Evolutionary conservation across 179 eudicot genomes (phyloP), one percentile per base, ranked within the genome.

Genomic region (Spergularia azorica): DNA sequence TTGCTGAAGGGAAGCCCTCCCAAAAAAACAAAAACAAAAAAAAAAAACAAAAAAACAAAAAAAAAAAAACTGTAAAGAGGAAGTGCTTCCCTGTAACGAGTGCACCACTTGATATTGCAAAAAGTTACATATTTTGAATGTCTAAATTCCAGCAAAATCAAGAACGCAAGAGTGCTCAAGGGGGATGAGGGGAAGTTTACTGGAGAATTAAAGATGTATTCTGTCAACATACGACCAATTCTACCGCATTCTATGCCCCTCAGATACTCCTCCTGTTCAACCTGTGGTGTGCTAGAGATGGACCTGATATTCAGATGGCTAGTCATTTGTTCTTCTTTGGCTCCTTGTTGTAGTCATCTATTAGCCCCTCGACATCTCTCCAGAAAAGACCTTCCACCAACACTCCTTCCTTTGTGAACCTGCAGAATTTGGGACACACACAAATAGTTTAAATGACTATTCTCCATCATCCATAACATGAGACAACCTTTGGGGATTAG

Each of bases 341-440:
- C 82, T 95, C 97, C 62, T 84, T 91, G 67, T 86, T 83, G 70
- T 95, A 95, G n/a, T 89, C 84, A 43, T 85, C 86, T 63, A 95
- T 74, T 59, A 95, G 88, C 14, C 84, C 88, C 36, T 84, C 91
- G 0, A 93, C 94, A 63, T 95, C 97, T 83, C 91, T 95, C 97
- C 99, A 93, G 84, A 93, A 91, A 59, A 95, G 89, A 65, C 99
- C 99, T 79, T 95, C 99, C 77, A 90, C 97, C 84, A 95, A 77
- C 76, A 89, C 89, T 79, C 99, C 99, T 58, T 95, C 99, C 84
- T 87, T 86, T 11, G 99, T 88, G 87, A 95, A 95, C 99, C 97
- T 95, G 84, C 52, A 50, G 15, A 67, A 72, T 58, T 77, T 51
- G 63, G 36, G 59, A 62, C 55, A 57, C 46, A 20, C 8, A 75